Evolutionary conservation across 169 alveolate species (phyloP).

Genomic region (Plasmodium berghei): DNA sequence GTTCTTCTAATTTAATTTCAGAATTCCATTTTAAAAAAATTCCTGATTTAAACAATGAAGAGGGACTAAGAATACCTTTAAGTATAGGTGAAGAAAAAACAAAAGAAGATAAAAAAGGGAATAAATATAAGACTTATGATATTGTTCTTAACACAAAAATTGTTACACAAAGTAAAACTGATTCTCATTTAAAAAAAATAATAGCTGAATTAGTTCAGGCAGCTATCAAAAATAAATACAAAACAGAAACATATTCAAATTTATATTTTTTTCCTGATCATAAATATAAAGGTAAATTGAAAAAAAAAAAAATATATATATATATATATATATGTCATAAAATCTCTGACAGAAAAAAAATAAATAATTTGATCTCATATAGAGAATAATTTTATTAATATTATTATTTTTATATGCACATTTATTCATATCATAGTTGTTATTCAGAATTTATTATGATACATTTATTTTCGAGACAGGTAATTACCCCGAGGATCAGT

Average conservation of each 20-base stretch:
- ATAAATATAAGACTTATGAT: conserved; percentile 71
- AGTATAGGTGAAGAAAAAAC: conserved; percentile 77
- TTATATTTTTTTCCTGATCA: conserved; percentile 72
- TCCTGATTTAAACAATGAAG: conserved; percentile 57
- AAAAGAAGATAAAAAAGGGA: conserved; percentile 74
- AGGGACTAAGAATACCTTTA: conserved; percentile 75
- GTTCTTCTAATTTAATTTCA: conserved; percentile 61
- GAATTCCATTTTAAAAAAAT: conserved; percentile 70
- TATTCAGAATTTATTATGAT: background rate
- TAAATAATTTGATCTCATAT: background rate
- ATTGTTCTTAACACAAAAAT: conserved; percentile 68
- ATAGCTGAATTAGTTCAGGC: conserved; percentile 74
- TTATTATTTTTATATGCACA: too few relatives aligned
- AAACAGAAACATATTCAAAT: conserved; percentile 56
- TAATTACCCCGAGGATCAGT: conserved; percentile 59
- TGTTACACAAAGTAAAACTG: conserved; percentile 49
- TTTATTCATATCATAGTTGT: too few relatives aligned
- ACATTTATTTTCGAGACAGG: conserved; percentile 6
- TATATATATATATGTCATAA: background rate
- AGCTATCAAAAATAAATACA: conserved; percentile 73
- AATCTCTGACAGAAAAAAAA: background rate
- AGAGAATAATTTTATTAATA: too few relatives aligned
- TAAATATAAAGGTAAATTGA: conserved; percentile 59
- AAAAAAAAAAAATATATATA: background rate
- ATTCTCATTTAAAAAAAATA: conserved; percentile 58